Base-by-base conservation (phyloP, 768 basidiomycete species). In the Daedaleopsis nitida region DNA sequence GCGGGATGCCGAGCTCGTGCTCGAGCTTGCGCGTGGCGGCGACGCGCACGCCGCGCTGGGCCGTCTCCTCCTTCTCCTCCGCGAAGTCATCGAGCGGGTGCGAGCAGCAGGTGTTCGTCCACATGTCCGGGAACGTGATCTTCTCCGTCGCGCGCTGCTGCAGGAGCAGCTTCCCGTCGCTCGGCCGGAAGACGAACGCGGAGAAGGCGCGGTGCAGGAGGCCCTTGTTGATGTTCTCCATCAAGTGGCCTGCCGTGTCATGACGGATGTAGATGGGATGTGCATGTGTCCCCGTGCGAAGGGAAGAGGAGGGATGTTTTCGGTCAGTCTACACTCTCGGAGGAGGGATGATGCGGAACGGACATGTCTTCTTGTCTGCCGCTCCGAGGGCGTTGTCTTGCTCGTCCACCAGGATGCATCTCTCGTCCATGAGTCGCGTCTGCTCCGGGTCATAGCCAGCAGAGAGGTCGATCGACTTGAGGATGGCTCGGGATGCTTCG, bases 91-190 rank as follows among this genome's bases (percentile, higher is more conserved):
- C 88, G 52, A 99, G 81, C 17, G 96, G 96, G 72, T 99, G 96
- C 23, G 93, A 95, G 78, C 96, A 99, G 74, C 97, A 99, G 9
- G 97, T 98, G 76, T 99, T 99, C 35, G 97, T 99, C 97, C 97
- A 99, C 95, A 98, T 95, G 68, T 92, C 84, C 6, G 97, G 97
- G 79, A 99, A 99, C 8, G 97, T 99, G 72, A 99, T 99, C 81
- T 99, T 99, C 78, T 96, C 95, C n/a, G 88, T 81, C 19, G 97
- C 97, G 39, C 97, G 86, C 74, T 94, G 94, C 73, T 99, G 97
- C 48, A 99, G 83, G 27, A 99, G 81, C 17, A 99, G 83, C 74
- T 89, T 92, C 49, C 97, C 97, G 73, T 98, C 94, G 13, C 86
- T 86, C 3, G 97, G 97, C 39, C 94, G 82, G 81, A 98, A 99